Evolutionary conservation across 495 filamentous ascomycete species (phyloP).

Genomic region (Haplographium delicatum): DNA sequence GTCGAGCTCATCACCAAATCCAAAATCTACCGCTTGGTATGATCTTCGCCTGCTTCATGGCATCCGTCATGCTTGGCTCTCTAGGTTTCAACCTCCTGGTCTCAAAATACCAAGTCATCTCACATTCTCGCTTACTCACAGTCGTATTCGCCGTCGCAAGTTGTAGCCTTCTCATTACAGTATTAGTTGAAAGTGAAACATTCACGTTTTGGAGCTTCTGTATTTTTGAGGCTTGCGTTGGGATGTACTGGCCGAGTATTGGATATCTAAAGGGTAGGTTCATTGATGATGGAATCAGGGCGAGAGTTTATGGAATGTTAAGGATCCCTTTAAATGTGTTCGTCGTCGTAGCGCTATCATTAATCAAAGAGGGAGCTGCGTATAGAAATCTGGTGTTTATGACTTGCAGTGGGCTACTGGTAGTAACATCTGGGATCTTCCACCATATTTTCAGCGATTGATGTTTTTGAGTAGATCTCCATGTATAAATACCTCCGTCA

Average conservation of each 20-base stretch:
- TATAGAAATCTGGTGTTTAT: conserved; percentile 21
- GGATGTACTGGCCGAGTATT: conserved; percentile 50
- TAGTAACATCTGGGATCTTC: conserved; percentile 20
- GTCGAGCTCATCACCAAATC: conserved; percentile 25
- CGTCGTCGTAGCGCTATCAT: conserved; percentile 43
- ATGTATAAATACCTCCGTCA: no score
- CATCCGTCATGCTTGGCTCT: conserved; percentile 44
- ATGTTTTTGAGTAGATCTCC: no score
- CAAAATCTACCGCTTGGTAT: conserved; percentile 44
- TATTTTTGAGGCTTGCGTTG: conserved; percentile 47
- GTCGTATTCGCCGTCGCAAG: conserved; percentile 34
- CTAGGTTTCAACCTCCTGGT: conserved; percentile 38
- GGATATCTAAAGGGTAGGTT: conserved; percentile 43
- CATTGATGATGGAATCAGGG: conserved; percentile 44
- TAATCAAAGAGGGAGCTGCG: conserved; percentile 34
- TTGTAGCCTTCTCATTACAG: conserved; percentile 35
- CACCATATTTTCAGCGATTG: conserved; percentile 14
- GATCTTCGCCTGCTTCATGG: conserved; percentile 57
- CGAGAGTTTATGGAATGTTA: conserved; percentile 47
- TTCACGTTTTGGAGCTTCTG: conserved; percentile 48
- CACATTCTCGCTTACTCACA: conserved; percentile 31
- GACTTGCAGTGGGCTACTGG: conserved; percentile 17
- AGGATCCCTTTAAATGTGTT: conserved; percentile 53
- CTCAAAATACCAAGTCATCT: conserved; percentile 20
- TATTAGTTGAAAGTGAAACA: conserved; percentile 32